Evolutionary conservation across 2,329 filamentous ascomycete species (phyloP).

Genomic region (Ophiocordyceps camponoti-leonardi): DNA sequence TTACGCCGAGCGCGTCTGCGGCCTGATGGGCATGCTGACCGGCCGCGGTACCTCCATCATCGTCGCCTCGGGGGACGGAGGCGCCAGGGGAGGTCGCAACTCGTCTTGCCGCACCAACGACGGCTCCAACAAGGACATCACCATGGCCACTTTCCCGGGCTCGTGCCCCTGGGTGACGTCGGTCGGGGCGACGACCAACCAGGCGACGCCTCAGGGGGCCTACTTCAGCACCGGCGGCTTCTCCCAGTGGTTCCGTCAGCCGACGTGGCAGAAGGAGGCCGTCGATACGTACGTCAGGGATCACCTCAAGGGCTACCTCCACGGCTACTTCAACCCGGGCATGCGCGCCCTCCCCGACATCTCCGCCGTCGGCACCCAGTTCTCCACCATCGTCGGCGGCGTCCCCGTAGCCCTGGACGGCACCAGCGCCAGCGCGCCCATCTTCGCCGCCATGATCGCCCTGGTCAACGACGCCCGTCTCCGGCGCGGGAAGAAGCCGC

Average conservation of each 20-base stretch:
- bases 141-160: conserved; percentile 46
- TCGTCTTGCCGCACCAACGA: conserved; percentile 42
- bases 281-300: conserved; percentile 22
- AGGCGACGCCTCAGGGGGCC: conserved; percentile 19
- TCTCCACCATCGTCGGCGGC: conserved; percentile 19
- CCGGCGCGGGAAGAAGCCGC: conserved; percentile 24
- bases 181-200: conserved; percentile 39
- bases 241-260: conserved; percentile 28
- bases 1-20: conserved; percentile 35
- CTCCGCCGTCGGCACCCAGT: conserved; percentile 39
- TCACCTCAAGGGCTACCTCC: conserved; percentile 21
- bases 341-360: conserved; percentile 35
- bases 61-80: conserved; percentile 33
- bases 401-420: conserved; percentile 15
- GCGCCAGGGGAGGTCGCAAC: conserved; percentile 22
- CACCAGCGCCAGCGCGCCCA: conserved; percentile 35
- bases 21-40: conserved; percentile 33
- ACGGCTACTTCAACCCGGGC: conserved; percentile 23
- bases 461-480: conserved; percentile 37
- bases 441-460: conserved; percentile 35
- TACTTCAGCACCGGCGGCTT: conserved; percentile 34
- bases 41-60: conserved; percentile 34
- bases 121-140: conserved; percentile 34
- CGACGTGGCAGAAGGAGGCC: conserved; percentile 25
- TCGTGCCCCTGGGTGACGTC: conserved; percentile 52